Conservation (phyloP, 768 basidiomycete genomes). For the Agaricus subrufescens region DNA sequence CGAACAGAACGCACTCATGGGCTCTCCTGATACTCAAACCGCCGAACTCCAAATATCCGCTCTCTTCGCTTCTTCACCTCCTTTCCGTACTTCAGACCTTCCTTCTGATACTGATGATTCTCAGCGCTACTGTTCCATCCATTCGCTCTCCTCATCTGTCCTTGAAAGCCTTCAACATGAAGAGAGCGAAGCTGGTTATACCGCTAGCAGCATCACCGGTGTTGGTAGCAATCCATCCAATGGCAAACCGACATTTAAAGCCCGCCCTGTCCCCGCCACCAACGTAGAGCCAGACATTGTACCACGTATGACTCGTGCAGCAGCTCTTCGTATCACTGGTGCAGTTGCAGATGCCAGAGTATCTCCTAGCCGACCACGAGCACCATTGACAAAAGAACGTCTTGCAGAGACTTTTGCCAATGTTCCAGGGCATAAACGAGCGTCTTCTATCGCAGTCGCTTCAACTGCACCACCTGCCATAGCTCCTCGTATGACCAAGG, state of each 20-base stretch:
- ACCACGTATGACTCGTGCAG: slow-evolving; percentile 73
- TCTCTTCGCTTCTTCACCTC: slow-evolving; percentile 80
- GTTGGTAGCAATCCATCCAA: slow-evolving; percentile 35
- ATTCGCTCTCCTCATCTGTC: slow-evolving; percentile 43
- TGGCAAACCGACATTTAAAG: slow-evolving; percentile 54
- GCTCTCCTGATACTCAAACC: slow-evolving; percentile 57
- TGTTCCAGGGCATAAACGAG: slow-evolving; percentile 79
- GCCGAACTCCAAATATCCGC: slow-evolving; percentile 78
- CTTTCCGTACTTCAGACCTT: slow-evolving; percentile 66
- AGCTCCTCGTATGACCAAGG: slow-evolving; percentile 71
- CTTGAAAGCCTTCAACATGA: slow-evolving; percentile 35
- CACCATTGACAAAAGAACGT: slow-evolving; percentile 56
- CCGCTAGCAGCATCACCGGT: slow-evolving; percentile 37
- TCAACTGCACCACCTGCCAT: slow-evolving; percentile 70
- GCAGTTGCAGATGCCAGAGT: slow-evolving; percentile 34
- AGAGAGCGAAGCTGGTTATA: slow-evolving; percentile 34
- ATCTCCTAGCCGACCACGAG: slow-evolving; percentile 38
- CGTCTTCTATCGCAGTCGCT: slow-evolving; percentile 63
- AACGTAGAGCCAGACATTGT: slow-evolving; percentile 61
- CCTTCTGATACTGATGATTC: slow-evolving; percentile 30
- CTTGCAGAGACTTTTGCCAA: slow-evolving; percentile 64
- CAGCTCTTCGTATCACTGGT: slow-evolving; percentile 63
- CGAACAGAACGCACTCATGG: slow-evolving; percentile 66
- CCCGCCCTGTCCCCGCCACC: slow-evolving; percentile 62
- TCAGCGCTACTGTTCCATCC: slow-evolving; percentile 31